Evolutionary conservation across 83 land plant species (phyloP), one percentile per base, ranked within the genome.

Genomic region (Picea abies): DNA sequence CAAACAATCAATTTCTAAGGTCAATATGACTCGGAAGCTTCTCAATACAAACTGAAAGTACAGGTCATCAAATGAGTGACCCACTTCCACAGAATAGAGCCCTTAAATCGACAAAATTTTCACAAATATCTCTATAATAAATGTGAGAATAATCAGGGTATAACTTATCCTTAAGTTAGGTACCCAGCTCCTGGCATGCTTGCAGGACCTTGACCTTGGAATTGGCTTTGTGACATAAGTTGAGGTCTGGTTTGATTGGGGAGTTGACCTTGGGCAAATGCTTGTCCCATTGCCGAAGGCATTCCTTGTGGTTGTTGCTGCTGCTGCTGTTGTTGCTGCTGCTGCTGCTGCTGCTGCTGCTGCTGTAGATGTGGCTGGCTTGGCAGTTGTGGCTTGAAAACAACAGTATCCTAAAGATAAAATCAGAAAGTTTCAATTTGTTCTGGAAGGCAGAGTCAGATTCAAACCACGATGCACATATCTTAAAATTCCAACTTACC

Each of bases 401-500:
- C 97, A 73, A 98, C 99, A 96, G 90, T 93, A 87, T 98, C 97
- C 99, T 97, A 89, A 25, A 79, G 14, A 2, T 5, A 73, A 47
- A 83, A 67, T 26, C 61, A 80, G 15, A 73, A 47, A 69, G 25
- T n/a, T 58, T 63, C 19, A 41, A 60, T 52, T 62, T 35, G 1
- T 44, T 19, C 23, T 39, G 23, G 9, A 49, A 64, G 56, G 58
- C 1, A 19, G 14, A 12, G 4, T 47, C 16, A 84, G 44, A 62
- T 39, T 47, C 23, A 79, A 3, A 37, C 17, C 44, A 47, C 56
- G 2, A 66, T 37, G 69, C 86, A 39, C 11, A 32, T 75, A 66
- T 16, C 56, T 52, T 22, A 85, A 71, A 44, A 79, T 73, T 22
- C 44, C 15, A 83, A 82, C 89, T 84, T 85, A 98, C 99, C 90